Percentiles rank a stretch among this genome's conserved stretches.
Evolutionary conservation across 1,284 basidiomycete species (phyloP).

Genomic region (Meripilus lineatus): DNA sequence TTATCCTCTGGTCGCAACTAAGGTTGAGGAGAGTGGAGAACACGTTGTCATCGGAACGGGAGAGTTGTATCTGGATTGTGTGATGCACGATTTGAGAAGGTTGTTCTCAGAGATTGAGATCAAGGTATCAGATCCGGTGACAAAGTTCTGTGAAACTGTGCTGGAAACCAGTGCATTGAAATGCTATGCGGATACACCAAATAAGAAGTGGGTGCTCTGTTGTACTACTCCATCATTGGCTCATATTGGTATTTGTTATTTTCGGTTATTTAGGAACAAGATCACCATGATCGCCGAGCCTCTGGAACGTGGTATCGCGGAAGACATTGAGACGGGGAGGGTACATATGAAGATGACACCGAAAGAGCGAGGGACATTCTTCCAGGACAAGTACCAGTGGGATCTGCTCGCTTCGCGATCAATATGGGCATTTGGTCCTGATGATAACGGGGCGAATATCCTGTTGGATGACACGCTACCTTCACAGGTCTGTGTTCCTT

Average conservation of each 20-base stretch:
- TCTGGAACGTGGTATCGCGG: constrained; percentile 87
- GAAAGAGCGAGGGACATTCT: constrained; percentile 91
- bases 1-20: constrained; percentile 91
- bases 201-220: constrained; percentile 77
- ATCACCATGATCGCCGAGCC: constrained; percentile 98
- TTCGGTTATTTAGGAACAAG: constrained; percentile 67
- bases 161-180: constrained; percentile 97
- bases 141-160: constrained; percentile 98
- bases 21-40: constrained; percentile 98
- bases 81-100: constrained; percentile 92
- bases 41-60: constrained; percentile 97
- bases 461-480: constrained; percentile 95
- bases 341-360: constrained; percentile 92
- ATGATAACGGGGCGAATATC: constrained; percentile 91
- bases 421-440: constrained; percentile 99
- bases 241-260: constrained; percentile 14
- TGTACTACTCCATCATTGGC: constrained; percentile 3
- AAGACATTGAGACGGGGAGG: constrained; percentile 88
- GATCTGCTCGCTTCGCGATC: constrained; percentile 95
- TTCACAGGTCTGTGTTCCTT: constrained; percentile 59
- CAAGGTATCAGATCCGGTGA: constrained; percentile 98
- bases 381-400: constrained; percentile 97
- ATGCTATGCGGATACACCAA: constrained; percentile 98
- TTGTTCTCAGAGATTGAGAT: constrained; percentile 99
- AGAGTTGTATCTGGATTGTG: constrained; percentile 94